Base-by-base conservation (phyloP, 495 filamentous ascomycete species). In the Bacidia gigantensis region DNA sequence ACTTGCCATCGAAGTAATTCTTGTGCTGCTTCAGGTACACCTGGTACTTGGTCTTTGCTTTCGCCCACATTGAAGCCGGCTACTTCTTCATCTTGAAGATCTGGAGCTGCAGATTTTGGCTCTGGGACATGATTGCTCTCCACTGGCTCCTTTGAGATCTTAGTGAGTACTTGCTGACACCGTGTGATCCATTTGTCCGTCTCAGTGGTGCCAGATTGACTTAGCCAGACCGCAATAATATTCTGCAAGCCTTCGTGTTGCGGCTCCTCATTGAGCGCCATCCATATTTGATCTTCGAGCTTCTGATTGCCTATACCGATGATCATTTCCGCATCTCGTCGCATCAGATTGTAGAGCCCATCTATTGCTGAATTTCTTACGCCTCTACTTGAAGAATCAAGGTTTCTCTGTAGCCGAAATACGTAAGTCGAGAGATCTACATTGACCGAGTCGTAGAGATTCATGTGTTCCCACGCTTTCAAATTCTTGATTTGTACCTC, bases 1-100 rank as follows among this genome's bases (percentile, higher is more conserved):
- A 94, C 90, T 61, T 97, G 92, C 92, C 93, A 97, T 59, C 88
- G 79, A 57, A 99, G 65, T 1, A 92, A 75, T 64, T 99, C 92
- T 64, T 92, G 89, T 23, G 85, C 82, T 1, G 79, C 72, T 25
- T 75, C 74, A 41, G 78, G 66, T n/a, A 75, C 65, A 11, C 75
- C 69, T 40, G 78, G 68, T 11, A 88, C 84, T 11, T 81, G 80
- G 22, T 78, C 69, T 3, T 66, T 74, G 14, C 81, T 81, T 35
- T 76, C 74, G 17, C 83, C 79, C 23, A 78, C 78, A 39, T 89
- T 88, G 63, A 98, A 97, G 0, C 90, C 92, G 43, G 92, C 90
- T 38, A 93, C 89, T 62, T 99, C 92, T 60, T 99, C 92, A 63
- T 99, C 92, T 50, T 89, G 83, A 2, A 96, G 67, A 56, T 97